These are phyloP conservation scores for Ophiorrhiza pumila DNA, from an alignment of 257 asterid species.

Conservation along the genomic window DNA sequence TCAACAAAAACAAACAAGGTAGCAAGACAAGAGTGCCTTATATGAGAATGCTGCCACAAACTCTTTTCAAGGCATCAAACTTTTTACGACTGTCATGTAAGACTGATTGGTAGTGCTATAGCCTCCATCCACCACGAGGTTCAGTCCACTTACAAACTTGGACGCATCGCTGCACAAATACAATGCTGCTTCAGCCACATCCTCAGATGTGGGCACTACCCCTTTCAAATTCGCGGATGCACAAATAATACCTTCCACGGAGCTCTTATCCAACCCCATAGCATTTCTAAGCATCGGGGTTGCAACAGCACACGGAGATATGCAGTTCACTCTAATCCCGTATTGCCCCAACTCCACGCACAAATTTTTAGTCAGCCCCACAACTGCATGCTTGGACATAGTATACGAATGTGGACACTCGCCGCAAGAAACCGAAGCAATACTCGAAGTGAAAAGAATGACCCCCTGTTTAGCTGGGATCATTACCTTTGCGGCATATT, in stretches of 20 bases:
- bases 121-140: constrained; percentile 77
- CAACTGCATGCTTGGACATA: constrained; percentile 65
- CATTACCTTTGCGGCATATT: constrained; percentile 74
- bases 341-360: constrained; percentile 68
- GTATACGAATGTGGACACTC: constrained; percentile 64
- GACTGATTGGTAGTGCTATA: constrained; percentile 61
- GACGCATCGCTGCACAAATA: constrained; percentile 59
- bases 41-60: background rate
- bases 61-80: background rate
- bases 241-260: constrained; percentile 47
- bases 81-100: constrained; percentile 34
- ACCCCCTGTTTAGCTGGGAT: constrained; percentile 61
- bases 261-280: constrained; percentile 42
- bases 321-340: constrained; percentile 63
- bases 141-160: constrained; percentile 62
- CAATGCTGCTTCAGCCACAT: constrained; percentile 84
- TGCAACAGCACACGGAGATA: constrained; percentile 77
- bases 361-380: constrained; percentile 60
- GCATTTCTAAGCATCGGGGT: constrained; percentile 52
- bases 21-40: background rate
- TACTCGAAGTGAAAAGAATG: constrained; percentile 57
- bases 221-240: constrained; percentile 65
- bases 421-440: constrained; percentile 49
- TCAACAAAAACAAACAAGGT: too few relatives aligned
- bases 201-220: constrained; percentile 48